A percentile compares a stretch with the other conserved stretches of the same genome.
These are phyloP conservation scores for Vicia villosa DNA, from an alignment of 306 rosid species.

Conservation along the genomic window DNA sequence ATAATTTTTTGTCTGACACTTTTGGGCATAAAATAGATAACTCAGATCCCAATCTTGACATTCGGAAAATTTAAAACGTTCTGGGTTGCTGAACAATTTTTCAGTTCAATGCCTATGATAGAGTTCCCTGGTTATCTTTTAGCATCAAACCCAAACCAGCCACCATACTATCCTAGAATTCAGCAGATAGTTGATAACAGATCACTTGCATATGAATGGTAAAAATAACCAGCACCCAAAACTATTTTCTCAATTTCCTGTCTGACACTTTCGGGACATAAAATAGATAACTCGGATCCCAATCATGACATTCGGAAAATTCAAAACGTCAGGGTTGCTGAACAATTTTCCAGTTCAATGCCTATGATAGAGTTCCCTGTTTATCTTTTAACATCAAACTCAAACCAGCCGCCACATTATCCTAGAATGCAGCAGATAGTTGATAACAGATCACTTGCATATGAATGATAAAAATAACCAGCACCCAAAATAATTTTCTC, in stretches of 20 bases:
- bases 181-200: slow-evolving; percentile 19
- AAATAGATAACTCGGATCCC: slow-evolving; percentile 28
- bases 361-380: slow-evolving; percentile 27
- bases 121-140: slow-evolving; percentile 26
- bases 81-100: slow-evolving; percentile 15
- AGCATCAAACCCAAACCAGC: slow-evolving; percentile 31
- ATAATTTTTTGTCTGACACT: not conserved
- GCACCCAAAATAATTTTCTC: slow-evolving; percentile 9
- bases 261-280: slow-evolving; percentile 2
- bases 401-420: slow-evolving; percentile 29
- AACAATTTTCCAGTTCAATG: slow-evolving; percentile 24
- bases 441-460: slow-evolving; percentile 29
- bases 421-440: slow-evolving; percentile 27
- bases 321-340: slow-evolving; percentile 36
- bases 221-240: slow-evolving; percentile 23
- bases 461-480: slow-evolving; percentile 10
- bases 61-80: too few relatives aligned
- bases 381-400: slow-evolving; percentile 31
- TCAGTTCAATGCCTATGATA: slow-evolving; percentile 31
- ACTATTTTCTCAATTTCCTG: slow-evolving; percentile 1
- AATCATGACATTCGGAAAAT: slow-evolving; percentile 19
- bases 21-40: slow-evolving; percentile 27
- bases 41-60: slow-evolving; percentile 19
- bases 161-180: slow-evolving; percentile 28
- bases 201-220: slow-evolving; percentile 21